phyloP scores from a whole-genome alignment of 345 rosid genomes.

The Microthlaspi erraticum region DNA sequence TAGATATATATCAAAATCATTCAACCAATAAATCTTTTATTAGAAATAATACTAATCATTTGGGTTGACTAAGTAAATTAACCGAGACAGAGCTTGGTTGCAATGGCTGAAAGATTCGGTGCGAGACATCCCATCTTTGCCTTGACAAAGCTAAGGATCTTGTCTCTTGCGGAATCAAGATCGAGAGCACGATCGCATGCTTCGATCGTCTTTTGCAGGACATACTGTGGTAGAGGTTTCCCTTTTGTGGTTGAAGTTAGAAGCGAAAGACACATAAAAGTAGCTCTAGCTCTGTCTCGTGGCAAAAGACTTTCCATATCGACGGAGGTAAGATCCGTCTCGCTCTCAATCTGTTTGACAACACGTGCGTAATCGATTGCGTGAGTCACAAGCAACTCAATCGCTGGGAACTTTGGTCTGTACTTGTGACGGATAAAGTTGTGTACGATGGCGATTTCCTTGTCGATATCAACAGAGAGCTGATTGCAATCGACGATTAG shows the following conservation, averaged over 20 bases:
- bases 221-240: conserved; percentile 74
- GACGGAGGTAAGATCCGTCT: conserved; percentile 76
- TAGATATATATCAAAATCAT: no score
- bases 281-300: no score
- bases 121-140: conserved; percentile 82
- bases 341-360: conserved; percentile 78
- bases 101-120: conserved; percentile 77
- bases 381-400: conserved; percentile 76
- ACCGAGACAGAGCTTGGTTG: conserved; percentile 88
- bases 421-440: conserved; percentile 83
- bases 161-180: conserved; percentile 69
- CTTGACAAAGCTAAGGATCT: conserved; percentile 80
- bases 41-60: no score
- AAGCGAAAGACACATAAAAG: conserved; percentile 71
- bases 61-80: no score
- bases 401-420: conserved; percentile 76
- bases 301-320: conserved; percentile 76
- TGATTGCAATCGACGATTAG: conserved; percentile 81
- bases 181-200: conserved; percentile 84
- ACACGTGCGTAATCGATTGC: conserved; percentile 88
- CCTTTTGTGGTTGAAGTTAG: conserved; percentile 82
- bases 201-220: conserved; percentile 68
- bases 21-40: no score
- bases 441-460: conserved; percentile 71
- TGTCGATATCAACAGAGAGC: conserved; percentile 66